A percentile compares a stretch with the other conserved stretches of the same genome.
phyloP scores from a whole-genome alignment of 495 filamentous ascomycete genomes.

The Aspergillus saccharolyticus region DNA sequence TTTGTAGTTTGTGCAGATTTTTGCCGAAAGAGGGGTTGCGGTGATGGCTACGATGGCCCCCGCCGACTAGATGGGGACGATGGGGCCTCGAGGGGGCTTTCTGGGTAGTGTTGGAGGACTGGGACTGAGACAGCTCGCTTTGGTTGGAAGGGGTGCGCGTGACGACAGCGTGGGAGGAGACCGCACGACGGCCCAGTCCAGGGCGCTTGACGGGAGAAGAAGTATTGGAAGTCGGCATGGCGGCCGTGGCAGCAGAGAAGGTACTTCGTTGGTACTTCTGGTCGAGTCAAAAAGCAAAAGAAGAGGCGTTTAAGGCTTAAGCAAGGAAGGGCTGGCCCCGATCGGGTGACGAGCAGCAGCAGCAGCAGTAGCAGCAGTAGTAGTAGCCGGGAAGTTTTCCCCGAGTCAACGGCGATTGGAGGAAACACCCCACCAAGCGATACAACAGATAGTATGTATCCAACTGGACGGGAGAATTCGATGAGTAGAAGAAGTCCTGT shows the following conservation, averaged over 20 bases:
- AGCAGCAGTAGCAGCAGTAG: too few species aligned
- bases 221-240: slow-evolving; percentile 39
- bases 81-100: slow-evolving; percentile 30
- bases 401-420: slow-evolving; percentile 13
- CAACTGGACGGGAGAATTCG: neutral
- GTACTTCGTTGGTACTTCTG: neutral
- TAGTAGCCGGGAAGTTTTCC: slow-evolving; percentile 13
- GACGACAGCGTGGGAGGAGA: slow-evolving; percentile 45
- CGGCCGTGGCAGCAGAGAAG: slow-evolving; percentile 15
- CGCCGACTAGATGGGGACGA: slow-evolving; percentile 42
- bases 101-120: slow-evolving; percentile 25
- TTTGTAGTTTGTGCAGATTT: slow-evolving; percentile 40
- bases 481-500: neutral
- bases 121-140: slow-evolving; percentile 32
- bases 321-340: slow-evolving; percentile 5
- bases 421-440: slow-evolving; percentile 10
- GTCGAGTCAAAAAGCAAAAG: neutral
- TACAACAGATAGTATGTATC: slow-evolving; percentile 5
- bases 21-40: slow-evolving; percentile 42
- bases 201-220: slow-evolving; percentile 46
- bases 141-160: slow-evolving; percentile 33
- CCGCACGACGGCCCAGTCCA: slow-evolving; percentile 42
- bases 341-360: slow-evolving; percentile 20
- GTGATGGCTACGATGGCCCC: slow-evolving; percentile 39
- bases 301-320: neutral